Base-by-base conservation (phyloP, 495 filamentous ascomycete genomes). In the Podospora comata region DNA sequence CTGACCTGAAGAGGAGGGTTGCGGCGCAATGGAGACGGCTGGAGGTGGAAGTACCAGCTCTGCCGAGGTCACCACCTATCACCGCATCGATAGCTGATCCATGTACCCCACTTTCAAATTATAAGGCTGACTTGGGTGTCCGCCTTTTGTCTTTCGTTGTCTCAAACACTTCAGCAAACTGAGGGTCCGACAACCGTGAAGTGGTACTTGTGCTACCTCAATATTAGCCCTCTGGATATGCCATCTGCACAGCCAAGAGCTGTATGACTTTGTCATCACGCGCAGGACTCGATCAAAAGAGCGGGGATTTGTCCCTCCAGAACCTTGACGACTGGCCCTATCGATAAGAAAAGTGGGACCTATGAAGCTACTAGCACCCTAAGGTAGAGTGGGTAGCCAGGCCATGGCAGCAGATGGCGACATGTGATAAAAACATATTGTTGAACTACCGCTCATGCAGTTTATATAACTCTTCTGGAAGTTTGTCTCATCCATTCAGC, bases 261-360 rank as follows among this genome's bases (percentile, higher is more conserved):
- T 30, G 18, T 62, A 7, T 28, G 26, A 32, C 34, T 7, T 63
- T 2, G 61, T 63, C 61, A 48, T 63, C 11, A 0, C 34, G 27
- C 61, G 20, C 27, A 39, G 48, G 11, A 7, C 18, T 28, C 61
- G 48, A 44, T 48, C 61, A 63, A 63, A 44, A 44, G 13, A 32
- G 13, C 13, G 18, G 61, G 61, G 27, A 20, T 13, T n/a, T 63
- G 4, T n/a, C 34, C 5, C 15, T 27, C 19, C 6, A 18, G 60
- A 62, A 62, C 60, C 60, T 62, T 62, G 60, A 62, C 15, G 60
- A 62, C 60, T 62, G 60, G 60, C 23, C 19, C 9, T 23, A 23
- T 20, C 56, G 56, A 59, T 20, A 59, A 59, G 56, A 20, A 13
- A 59, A 59, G 26, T 27, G 19, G 56, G 6, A 59, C 18, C 5